A percentile compares a stretch with the other conserved stretches of the same genome.
These are phyloP conservation scores for Guadua angustifolia DNA, from an alignment of 176 grass and related monocot genomes.

Conservation along the genomic window DNA sequence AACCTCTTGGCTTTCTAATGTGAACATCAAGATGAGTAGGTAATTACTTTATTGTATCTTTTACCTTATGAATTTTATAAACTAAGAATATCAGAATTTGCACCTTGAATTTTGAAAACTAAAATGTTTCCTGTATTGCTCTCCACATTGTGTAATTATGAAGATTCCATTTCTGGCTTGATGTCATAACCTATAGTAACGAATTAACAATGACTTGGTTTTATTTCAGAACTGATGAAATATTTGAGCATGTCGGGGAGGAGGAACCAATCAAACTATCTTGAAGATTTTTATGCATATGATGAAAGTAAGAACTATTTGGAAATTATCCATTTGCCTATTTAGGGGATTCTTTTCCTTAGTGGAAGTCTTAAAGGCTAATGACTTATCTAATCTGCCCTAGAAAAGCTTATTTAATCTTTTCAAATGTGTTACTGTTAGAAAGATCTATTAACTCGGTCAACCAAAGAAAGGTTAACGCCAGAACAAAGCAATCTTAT, in stretches of 20 bases:
- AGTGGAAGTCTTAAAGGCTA: neutral
- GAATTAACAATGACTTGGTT: neutral
- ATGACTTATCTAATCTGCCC: neutral
- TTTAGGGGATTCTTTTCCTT: constrained; percentile 2
- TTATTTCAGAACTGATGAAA: constrained; percentile 60
- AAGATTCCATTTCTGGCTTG: neutral
- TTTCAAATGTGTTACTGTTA: neutral
- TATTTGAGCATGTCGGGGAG: constrained; percentile 64
- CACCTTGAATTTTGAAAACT: neutral
- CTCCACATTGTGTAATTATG: neutral
- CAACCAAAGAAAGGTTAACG: neutral
- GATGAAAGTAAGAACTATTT: neutral
- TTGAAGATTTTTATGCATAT: constrained; percentile 42
- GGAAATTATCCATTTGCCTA: neutral
- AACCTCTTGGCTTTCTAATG: constrained; percentile 62
- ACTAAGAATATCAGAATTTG: constrained; percentile 4
- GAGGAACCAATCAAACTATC: constrained; percentile 51
- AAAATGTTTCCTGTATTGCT: constrained; percentile 2
- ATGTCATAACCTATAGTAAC: neutral
- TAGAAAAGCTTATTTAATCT: neutral
- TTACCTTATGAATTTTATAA: constrained; percentile 12
- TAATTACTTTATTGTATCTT: constrained; percentile 18
- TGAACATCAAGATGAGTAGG: constrained; percentile 60
- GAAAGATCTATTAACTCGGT: neutral
- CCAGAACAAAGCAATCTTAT: constrained; percentile 3